Conservation (phyloP, 2,329 filamentous ascomycete genomes). For the Elsinoe necatrix region DNA sequence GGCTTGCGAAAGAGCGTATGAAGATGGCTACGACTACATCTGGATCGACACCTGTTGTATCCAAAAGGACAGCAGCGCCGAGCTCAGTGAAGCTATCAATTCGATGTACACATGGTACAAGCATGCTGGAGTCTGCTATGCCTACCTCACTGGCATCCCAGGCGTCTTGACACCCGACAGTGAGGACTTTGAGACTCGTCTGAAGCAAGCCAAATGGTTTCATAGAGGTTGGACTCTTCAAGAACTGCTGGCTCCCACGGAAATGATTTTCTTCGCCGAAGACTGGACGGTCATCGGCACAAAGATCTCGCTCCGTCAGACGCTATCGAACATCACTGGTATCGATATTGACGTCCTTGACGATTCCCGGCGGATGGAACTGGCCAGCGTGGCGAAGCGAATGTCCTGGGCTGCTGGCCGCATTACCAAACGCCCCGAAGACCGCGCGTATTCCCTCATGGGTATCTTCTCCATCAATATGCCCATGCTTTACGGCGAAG, state of each 20-base stretch:
- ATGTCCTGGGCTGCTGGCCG: conserved; percentile 21
- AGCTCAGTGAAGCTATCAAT: conserved; percentile 21
- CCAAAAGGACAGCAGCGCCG: conserved; percentile 19
- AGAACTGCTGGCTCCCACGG: conserved; percentile 21
- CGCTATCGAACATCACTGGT: conserved; percentile 16
- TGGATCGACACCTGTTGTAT: conserved; percentile 25
- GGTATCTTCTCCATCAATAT: conserved; percentile 27
- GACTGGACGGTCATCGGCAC: conserved; percentile 17
- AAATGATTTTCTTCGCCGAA: conserved; percentile 17
- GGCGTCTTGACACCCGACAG: background rate
- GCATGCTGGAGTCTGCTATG: conserved; percentile 19
- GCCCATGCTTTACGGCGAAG: conserved; percentile 28
- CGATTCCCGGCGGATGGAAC: conserved; percentile 3
- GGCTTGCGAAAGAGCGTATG: conserved; percentile 19
- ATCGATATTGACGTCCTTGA: conserved; percentile 16
- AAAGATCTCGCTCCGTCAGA: conserved; percentile 17
- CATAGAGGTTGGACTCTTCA: conserved; percentile 23
- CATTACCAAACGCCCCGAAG: conserved; percentile 23
- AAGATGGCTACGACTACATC: conserved; percentile 18
- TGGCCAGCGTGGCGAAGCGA: conserved; percentile 18
- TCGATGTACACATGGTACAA: conserved; percentile 23
- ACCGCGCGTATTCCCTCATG: conserved; percentile 25
- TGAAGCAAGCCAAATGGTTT: conserved; percentile 18
- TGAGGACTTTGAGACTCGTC: background rate
- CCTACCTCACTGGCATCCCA: conserved; percentile 17